Evolutionary conservation across 768 basidiomycete genomes (phyloP).

Genomic region (Termitomyces titanicus): DNA sequence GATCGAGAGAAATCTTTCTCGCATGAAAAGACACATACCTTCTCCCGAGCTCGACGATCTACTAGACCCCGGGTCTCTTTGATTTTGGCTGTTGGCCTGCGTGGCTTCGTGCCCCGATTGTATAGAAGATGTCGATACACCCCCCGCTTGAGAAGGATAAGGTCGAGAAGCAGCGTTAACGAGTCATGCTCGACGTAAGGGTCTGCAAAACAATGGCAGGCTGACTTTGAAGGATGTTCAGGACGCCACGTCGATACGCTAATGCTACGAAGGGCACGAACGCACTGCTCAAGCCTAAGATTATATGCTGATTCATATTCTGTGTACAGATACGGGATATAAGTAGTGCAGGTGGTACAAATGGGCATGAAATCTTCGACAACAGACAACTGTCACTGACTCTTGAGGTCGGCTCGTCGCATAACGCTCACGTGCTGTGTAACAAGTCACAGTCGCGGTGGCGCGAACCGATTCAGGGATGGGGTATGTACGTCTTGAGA

Average conservation of each 20-base stretch:
- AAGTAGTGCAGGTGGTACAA: conserved; percentile 70
- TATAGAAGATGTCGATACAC: conserved; percentile 82
- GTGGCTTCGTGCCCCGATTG: conserved; percentile 69
- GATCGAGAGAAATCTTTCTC: neutral
- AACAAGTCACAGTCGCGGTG: too few relatives aligned
- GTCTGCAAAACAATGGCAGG: conserved; percentile 70
- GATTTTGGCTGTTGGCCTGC: conserved; percentile 31
- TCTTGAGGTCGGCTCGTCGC: too few relatives aligned
- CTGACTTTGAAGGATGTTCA: conserved; percentile 31
- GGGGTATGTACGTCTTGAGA: too few relatives aligned
- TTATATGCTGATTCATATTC: conserved; percentile 78
- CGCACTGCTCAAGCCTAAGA: conserved; percentile 80
- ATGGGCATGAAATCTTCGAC: conserved; percentile 29
- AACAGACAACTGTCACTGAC: neutral
- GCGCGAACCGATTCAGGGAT: too few relatives aligned
- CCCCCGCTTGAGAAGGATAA: conserved; percentile 77
- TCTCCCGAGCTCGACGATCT: conserved; percentile 15
- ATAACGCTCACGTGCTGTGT: too few relatives aligned
- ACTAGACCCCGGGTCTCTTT: conserved; percentile 8
- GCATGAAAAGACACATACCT: conserved; percentile 17
- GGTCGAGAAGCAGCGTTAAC: conserved; percentile 69
- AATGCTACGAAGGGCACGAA: conserved; percentile 32
- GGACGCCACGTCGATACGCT: neutral
- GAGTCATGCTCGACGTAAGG: conserved; percentile 85
- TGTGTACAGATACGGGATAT: conserved; percentile 72